Evolutionary conservation across 306 rosid genomes (phyloP), one percentile per base, ranked within the genome.

Genomic region (Vigna trinervia): DNA sequence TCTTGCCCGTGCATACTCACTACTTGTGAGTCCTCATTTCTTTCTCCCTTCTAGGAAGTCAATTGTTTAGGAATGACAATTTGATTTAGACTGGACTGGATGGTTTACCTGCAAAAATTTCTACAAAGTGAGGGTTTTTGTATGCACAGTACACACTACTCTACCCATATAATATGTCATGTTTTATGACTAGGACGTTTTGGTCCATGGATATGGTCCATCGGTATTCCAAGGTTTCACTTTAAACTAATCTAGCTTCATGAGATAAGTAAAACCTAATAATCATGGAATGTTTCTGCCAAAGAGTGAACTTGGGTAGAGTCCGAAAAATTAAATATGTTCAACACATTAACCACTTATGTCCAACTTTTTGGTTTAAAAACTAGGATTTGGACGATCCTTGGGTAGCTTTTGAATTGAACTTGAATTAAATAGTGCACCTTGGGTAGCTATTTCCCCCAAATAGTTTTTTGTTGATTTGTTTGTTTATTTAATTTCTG

Each of bases 1-100:
- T 65, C 96, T 95, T 68, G 93, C 93, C n/a, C 75, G 58, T 69
- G 95, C 91, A 61, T 95, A 95, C 86, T 84, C 88, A 48, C 73
- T 71, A 65, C 93, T 89, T 28, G 97, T 90, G 67, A 90, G 93
- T 80, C 78, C 79, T 59, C 26, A 54, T 86, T 77, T 52, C 60
- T 79, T 82, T 72, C 54, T 50, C 48, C 34, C 57, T 51, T 46
- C 20, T 65, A 45, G 30, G 6, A 76, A 26, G 5, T 81, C 43
- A 61, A 79, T 26, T 36, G 19, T 46, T 26, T 19, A 45, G 38
- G 11, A 39, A 66, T 66, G 54, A 5, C 54, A 22, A 41, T 0
- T 43, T 2, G 20, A 45, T 43, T 67, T 3, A 13, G 12, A 43
- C 32, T 6, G 19, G 56, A 10, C 17, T 6, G 11, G 72, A 17